phyloP scores from a whole-genome alignment of 495 filamentous ascomycete species.

The Neurospora sp. region DNA sequence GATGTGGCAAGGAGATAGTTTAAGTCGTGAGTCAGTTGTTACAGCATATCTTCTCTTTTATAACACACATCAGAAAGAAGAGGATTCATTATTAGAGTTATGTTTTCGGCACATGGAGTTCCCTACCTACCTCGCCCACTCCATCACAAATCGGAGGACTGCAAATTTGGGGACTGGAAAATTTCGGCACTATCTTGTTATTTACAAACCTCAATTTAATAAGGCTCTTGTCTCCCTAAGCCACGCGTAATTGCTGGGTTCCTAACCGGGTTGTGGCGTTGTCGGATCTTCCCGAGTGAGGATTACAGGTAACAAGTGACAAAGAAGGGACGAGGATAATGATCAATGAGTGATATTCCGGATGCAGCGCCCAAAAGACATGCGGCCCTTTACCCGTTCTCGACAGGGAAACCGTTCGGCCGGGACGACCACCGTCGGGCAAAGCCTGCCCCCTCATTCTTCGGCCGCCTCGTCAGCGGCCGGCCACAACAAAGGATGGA shows the following conservation, averaged over 20 bases:
- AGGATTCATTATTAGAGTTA: too few relatives aligned
- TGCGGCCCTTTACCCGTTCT: background rate
- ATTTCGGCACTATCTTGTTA: background rate
- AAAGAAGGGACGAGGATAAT: background rate
- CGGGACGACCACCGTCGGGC: background rate
- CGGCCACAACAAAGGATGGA: background rate
- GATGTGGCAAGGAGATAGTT: too few relatives aligned
- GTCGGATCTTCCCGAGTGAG: background rate
- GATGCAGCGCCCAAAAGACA: background rate
- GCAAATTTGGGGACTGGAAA: too few relatives aligned
- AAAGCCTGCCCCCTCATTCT: background rate
- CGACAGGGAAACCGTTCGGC: background rate
- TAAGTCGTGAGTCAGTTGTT: too few relatives aligned
- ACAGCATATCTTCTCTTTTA: too few relatives aligned
- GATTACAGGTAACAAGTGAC: background rate
- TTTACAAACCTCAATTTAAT: too few relatives aligned
- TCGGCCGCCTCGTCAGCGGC: background rate
- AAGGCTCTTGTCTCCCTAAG: background rate
- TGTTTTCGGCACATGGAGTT: too few relatives aligned
- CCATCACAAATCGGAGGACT: too few relatives aligned
- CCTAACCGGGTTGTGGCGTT: background rate
- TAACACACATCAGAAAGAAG: too few relatives aligned
- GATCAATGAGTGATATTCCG: background rate
- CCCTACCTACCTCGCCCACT: too few relatives aligned
- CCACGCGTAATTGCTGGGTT: background rate